Base-by-base conservation (phyloP, 2,329 filamentous ascomycete species). In the Aureobasidium zeae region DNA sequence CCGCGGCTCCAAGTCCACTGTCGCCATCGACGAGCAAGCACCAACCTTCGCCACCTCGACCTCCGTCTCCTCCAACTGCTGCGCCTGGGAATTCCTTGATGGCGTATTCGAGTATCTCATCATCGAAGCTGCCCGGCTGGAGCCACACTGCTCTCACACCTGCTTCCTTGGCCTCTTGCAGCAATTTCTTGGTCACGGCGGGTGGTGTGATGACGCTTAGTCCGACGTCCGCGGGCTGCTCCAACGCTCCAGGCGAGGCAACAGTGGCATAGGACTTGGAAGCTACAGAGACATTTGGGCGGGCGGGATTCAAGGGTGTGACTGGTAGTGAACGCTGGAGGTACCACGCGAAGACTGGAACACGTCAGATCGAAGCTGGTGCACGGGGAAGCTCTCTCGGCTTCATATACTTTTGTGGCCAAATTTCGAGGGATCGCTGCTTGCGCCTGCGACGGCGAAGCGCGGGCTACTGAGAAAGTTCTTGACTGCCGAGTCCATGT, bases 381-480 rank as follows among this genome's bases (percentile, higher is more conserved):
- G 9, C 10, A 4, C 4, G 20, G 13, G 12, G 10, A 22, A 35
- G 9, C 22, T n/a, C n/a, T n/a, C n/a, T n/a, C n/a, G n/a, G n/a
- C n/a, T n/a, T n/a, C n/a, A n/a, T n/a, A 46, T 63, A 88, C 87
- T 79, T 69, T 86, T 88, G 64, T 94, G 83, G 17, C 91, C 89
- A 58, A 83, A 95, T 63, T 94, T 95, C 59, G 72, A 69, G 29
- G 83, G 71, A 64, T 94, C 86, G 41, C 83, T 84, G 60, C 83
- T 89, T 26, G 89, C 89, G 55, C 89, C 89, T 15, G 88, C 86
- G 20, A 95, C 89, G 47, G 89, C 88, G 62, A 89, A 94, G 52
- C 74, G 71, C 19, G 81, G 76, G 6, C 81, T 82, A 3, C 77
- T 72, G 68, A 95, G 94, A 72, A 95, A 95, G 10, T 73, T 72